Base-by-base conservation (phyloP, 1,284 basidiomycete genomes). In the Xerocomus amazonicus region DNA sequence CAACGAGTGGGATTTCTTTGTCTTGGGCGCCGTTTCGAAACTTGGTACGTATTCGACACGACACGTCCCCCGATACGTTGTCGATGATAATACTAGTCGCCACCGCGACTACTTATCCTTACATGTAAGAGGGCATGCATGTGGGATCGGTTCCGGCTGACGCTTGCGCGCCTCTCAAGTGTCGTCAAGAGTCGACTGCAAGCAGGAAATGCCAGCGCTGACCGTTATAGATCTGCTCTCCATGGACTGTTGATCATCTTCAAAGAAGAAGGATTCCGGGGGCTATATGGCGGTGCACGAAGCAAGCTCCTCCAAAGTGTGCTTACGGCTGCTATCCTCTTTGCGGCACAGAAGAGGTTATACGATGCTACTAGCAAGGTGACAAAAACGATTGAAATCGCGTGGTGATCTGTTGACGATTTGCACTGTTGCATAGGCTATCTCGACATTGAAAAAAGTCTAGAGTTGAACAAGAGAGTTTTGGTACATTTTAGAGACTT, bases 271-370 rank as follows among this genome's bases (percentile, higher is more conserved):
- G 91, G 93, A 0, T 54, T 92, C 26, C 73, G 71, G 57, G 92
- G 93, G 2, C 69, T 96, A 12, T 97, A 95, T 74, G 88, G 83
- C 59, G 93, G 93, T 5, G 78, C 93, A 34, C 76, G 80, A 19
- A 90, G 84, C 63, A 96, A 97, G 70, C 81, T 97, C 10, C 58
- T 87, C 6, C 94, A 97, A 70, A 92, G 90, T 51, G 90, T 96
- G 2, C 75, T 95, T 39, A 94, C 91, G 6, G 92, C 92, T 13
- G 90, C 91, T 10, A 91, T 96, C 60, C 75, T 96, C 56, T 96
- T 96, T 60, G 88, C 84, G 14, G 81, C 86, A 9, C 92, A 95
- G 68, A 78, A 83, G 58, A 76, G 90, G 54, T 80, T 90, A 43
- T 90, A 84, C 54, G 83, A 88, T 57, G 55, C 83, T 16, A 82